These are phyloP conservation scores for Aspergillus pseudotamarii DNA, from an alignment of 2,329 filamentous ascomycete species.

Conservation along the genomic window DNA sequence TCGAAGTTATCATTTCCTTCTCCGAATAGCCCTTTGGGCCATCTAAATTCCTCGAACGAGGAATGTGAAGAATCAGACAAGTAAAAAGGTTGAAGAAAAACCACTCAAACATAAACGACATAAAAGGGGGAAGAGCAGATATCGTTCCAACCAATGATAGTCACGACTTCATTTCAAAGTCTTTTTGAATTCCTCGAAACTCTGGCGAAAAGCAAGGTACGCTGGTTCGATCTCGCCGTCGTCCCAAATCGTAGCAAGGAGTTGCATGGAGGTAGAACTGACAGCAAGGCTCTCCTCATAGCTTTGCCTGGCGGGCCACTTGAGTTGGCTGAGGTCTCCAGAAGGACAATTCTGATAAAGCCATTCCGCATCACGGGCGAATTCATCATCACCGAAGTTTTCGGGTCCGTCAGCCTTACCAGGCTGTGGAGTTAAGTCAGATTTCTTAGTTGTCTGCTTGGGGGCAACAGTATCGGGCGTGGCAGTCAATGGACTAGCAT, in stretches of 20 bases:
- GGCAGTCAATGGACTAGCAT: conserved; percentile 26
- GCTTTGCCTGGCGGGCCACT: conserved; percentile 23
- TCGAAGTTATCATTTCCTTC: neutral
- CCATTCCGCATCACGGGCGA: conserved; percentile 30
- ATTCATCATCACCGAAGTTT: conserved; percentile 28
- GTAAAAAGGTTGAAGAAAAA: neutral
- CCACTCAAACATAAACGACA: conserved; percentile 2
- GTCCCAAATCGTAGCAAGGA: conserved; percentile 22
- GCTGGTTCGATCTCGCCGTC: conserved; percentile 19
- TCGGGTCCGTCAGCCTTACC: neutral
- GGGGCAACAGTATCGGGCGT: conserved; percentile 17
- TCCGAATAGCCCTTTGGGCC: neutral
- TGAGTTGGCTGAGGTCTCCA: conserved; percentile 26
- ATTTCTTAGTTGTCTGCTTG: neutral
- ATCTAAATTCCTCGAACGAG: neutral
- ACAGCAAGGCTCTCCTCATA: conserved; percentile 22
- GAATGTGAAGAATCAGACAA: conserved; percentile 3
- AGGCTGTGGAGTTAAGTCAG: neutral
- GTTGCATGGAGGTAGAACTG: conserved; percentile 12
- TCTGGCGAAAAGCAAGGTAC: conserved; percentile 16
- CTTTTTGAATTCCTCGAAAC: conserved; percentile 21
- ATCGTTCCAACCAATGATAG: neutral
- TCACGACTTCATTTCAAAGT: conserved; percentile 13
- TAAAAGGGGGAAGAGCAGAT: neutral
- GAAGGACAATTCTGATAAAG: conserved; percentile 29